Evolutionary conservation across 164 flowering plant genomes (phyloP).

Genomic region (Stephania japonica): DNA sequence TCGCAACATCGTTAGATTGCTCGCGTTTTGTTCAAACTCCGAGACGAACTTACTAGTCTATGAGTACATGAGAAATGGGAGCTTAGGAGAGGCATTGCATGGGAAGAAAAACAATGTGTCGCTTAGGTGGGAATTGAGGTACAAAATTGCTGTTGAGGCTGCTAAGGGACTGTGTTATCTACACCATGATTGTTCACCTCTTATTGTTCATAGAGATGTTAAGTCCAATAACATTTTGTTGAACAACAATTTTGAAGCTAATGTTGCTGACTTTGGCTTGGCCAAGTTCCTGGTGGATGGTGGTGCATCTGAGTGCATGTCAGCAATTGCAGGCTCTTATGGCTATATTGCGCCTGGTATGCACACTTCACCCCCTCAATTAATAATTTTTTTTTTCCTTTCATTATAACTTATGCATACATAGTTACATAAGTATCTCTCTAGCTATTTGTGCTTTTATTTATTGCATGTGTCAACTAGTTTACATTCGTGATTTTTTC

Average conservation of each 20-base stretch:
- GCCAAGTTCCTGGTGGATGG: conserved; percentile 72
- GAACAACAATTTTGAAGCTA: conserved; percentile 62
- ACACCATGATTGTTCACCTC: conserved; percentile 68
- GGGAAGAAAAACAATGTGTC: conserved; percentile 42
- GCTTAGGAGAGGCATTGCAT: conserved; percentile 66
- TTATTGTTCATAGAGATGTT: conserved; percentile 67
- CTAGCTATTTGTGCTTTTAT: no score
- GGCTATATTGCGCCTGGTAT: conserved; percentile 95
- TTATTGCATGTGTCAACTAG: no score
- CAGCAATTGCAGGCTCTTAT: conserved; percentile 90
- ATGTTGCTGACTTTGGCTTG: conserved; percentile 88
- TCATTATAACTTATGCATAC: no score
- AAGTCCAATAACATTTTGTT: conserved; percentile 74
- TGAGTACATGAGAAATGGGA: conserved; percentile 78
- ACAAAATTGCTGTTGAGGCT: conserved; percentile 59
- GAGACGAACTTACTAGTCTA: conserved; percentile 60
- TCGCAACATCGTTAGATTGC: conserved; percentile 73
- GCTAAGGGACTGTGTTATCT: conserved; percentile 69
- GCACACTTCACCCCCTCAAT: conserved; percentile 1
- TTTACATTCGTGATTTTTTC: no score
- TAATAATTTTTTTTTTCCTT: no score
- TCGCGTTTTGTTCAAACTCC: conserved; percentile 78
- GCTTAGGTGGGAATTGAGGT: conserved; percentile 57
- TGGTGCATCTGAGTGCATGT: conserved; percentile 70
- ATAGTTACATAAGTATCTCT: no score